Percentiles rank a stretch among this genome's conserved stretches.
phyloP scores from a whole-genome alignment of 1,284 basidiomycete species.

The Sphagnurus paluster region DNA sequence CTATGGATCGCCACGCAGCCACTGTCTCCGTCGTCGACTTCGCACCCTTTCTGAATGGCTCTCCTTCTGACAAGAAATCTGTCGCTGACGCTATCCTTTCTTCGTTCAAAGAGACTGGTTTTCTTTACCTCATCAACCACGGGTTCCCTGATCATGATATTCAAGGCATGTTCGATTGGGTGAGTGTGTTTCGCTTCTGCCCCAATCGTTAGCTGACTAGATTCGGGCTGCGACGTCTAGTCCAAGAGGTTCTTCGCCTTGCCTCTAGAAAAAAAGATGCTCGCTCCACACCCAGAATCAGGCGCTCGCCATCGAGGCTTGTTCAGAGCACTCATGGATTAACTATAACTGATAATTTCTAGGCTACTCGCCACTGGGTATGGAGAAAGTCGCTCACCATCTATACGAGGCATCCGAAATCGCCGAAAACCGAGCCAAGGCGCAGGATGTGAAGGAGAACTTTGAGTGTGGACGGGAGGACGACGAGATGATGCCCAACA shows the following conservation, averaged over 20 bases:
- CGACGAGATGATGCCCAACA: constrained; percentile 48
- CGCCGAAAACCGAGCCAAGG: constrained; percentile 33
- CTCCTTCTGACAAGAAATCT: constrained; percentile 38
- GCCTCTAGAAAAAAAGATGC: constrained; percentile 49
- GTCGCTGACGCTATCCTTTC: constrained; percentile 54
- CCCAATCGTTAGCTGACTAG: not conserved
- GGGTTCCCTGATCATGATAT: constrained; percentile 49
- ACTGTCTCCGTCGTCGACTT: constrained; percentile 64
- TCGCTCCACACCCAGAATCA: constrained; percentile 56
- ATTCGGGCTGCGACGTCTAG: constrained; percentile 24
- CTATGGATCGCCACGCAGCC: no score
- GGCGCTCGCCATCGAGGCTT: constrained; percentile 54
- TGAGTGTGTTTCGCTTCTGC: constrained; percentile 22
- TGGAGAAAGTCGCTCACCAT: constrained; percentile 47
- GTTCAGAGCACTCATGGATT: not conserved
- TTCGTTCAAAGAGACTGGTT: constrained; percentile 59
- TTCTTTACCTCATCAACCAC: constrained; percentile 60
- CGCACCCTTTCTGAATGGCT: constrained; percentile 46
- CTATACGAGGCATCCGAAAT: constrained; percentile 40
- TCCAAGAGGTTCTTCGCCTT: constrained; percentile 53
- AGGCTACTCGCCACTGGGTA: constrained; percentile 50
- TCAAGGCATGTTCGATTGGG: constrained; percentile 55
- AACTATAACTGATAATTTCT: not conserved
- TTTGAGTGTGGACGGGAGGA: constrained; percentile 56
- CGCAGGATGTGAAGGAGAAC: constrained; percentile 56